A percentile compares a stretch with the other conserved stretches of the same genome.
Conservation (phyloP, 1,284 basidiomycete species). For the Neotropicomus parvogracilis region DNA sequence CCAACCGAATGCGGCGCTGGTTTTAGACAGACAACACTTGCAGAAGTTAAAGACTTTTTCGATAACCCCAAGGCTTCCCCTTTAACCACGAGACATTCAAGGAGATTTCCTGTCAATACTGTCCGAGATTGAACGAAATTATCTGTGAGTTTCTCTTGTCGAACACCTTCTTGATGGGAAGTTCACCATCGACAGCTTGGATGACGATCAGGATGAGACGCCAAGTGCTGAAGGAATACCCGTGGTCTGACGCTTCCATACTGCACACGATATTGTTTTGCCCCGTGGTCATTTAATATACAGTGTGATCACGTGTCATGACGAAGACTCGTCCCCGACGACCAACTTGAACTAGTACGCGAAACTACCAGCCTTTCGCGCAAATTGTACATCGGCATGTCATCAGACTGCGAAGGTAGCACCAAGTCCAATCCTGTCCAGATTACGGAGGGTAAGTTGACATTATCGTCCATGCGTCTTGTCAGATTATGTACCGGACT, state of each 20-base stretch:
- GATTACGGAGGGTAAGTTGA: conserved; percentile 33
- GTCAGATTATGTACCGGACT: too few relatives aligned
- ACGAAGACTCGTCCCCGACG: too few relatives aligned
- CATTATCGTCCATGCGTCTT: conserved; percentile 1
- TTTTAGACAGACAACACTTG: conserved; percentile 76
- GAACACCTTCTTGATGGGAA: conserved; percentile 3
- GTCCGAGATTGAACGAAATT: conserved; percentile 84
- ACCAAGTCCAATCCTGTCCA: conserved; percentile 32
- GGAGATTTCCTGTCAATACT: conserved; percentile 89
- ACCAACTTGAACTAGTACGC: not conserved
- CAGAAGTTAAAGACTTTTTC: conserved; percentile 85
- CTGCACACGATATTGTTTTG: conserved; percentile 12
- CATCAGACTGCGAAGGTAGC: conserved; percentile 21
- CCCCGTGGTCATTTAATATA: too few relatives aligned
- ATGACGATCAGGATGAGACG: conserved; percentile 67
- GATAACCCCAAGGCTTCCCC: conserved; percentile 82
- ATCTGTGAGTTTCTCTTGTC: conserved; percentile 52
- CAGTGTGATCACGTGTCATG: conserved; percentile 17
- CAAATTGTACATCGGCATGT: conserved; percentile 17
- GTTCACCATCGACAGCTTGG: conserved; percentile 46
- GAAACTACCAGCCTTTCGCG: not conserved
- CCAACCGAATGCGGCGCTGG: conserved; percentile 63
- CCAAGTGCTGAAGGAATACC: conserved; percentile 55
- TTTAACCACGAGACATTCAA: conserved; percentile 38
- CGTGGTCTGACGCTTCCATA: conserved; percentile 30